Conservation (phyloP, 2,329 filamentous ascomycete species). For the Thelonectria olida region DNA sequence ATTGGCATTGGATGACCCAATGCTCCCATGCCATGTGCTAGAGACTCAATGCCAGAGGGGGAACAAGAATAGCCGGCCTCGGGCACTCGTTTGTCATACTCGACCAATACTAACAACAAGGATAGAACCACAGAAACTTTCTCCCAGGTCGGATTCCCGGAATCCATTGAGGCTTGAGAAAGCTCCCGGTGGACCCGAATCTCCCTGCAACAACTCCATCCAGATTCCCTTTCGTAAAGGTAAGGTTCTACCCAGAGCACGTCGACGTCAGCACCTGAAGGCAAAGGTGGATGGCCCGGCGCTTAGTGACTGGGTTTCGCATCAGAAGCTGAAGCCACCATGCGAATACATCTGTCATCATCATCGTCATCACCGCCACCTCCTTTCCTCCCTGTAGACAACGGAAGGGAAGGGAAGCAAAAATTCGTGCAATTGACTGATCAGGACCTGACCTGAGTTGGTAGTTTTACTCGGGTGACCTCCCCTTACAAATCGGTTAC, state of each 20-base stretch:
- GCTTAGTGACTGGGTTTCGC: background rate
- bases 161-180: background rate
- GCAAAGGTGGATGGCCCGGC: background rate
- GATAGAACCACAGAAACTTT: background rate
- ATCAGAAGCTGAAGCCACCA: background rate
- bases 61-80: no score
- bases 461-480: background rate
- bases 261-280: background rate
- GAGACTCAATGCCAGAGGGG: no score
- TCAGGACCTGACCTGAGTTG: background rate
- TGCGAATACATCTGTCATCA: background rate
- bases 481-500: background rate
- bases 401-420: background rate
- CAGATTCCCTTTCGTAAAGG: background rate
- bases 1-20: no score
- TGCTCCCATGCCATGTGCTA: background rate
- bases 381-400: background rate
- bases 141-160: background rate
- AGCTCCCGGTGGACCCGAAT: background rate
- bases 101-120: background rate
- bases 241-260: background rate
- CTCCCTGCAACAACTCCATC: constrained; percentile 6
- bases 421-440: background rate
- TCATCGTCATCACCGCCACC: constrained; percentile 11
- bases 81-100: no score